Evolutionary conservation across 257 asterid genomes (phyloP), one percentile per base, ranked within the genome.

Genomic region (Solanum bulbocastanum): DNA sequence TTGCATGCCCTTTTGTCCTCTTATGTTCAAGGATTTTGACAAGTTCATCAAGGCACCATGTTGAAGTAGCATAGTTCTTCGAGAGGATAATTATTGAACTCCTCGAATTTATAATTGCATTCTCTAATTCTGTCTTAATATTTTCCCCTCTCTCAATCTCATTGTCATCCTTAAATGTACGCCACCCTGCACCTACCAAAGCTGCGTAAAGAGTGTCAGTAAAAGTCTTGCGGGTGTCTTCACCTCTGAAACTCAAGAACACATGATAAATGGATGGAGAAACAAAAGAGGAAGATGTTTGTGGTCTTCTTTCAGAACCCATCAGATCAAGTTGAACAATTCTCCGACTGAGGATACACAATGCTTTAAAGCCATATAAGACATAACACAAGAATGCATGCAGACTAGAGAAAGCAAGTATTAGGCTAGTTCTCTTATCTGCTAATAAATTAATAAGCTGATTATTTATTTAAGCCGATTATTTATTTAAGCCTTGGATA

Each of bases 31-130:
- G 84, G 60, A 78, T 78, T 78, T 78, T 78, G 23, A 78, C 84
- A 42, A 78, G 84, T 78, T 78, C 84, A 25, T 78, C 84, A 78
- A 78, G 62, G 84, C 84, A 78, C 84, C 84, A 78, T 25, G 84
- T 78, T 1, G 84, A 78, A 78, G 84, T 78, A 42, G 84, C 84
- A 42, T 78, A 78, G 62, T 78, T 78, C 37, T 78, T 25, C 1
- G 84, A 78, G 62, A 42, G 3, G 62, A 42, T 78, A 78, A 78
- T 78, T 40, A 78, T 78, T 78, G 84, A 25, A 78, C 84, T 78
- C 62, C 84, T 78, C 15, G 84, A 78, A 8, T 15, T 22, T 78
- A 4, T 27, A 35, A 78, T 78, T 7, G 62, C 84, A 42, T 42
- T 15, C 83, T 76, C 60, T 14, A 76, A 14, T 13, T 76, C 83